Evolutionary conservation across 2,329 filamentous ascomycete species (phyloP).

Genomic region (Phyllosticta capitalensis): DNA sequence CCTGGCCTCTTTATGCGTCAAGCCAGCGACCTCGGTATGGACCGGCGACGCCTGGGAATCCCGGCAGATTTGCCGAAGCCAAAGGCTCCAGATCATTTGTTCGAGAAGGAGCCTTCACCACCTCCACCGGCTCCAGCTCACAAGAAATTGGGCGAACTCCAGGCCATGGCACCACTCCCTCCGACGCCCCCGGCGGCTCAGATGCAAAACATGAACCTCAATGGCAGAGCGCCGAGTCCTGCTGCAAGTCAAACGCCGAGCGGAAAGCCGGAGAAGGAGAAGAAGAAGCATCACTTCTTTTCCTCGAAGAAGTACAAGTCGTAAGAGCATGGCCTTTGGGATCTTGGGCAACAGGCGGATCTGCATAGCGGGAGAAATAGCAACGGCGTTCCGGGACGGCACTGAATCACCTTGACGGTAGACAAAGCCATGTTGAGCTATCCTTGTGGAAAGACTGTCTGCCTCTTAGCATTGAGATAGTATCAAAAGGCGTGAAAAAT

Average conservation of each 20-base stretch:
- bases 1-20: slow-evolving; percentile 77
- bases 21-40: slow-evolving; percentile 65
- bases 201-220: slow-evolving; percentile 20
- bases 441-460: background rate
- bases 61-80: slow-evolving; percentile 71
- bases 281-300: slow-evolving; percentile 52
- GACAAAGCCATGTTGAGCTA: background rate
- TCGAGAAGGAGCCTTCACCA: slow-evolving; percentile 60
- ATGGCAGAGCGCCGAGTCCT: slow-evolving; percentile 8
- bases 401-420: background rate
- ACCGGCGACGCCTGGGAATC: slow-evolving; percentile 67
- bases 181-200: slow-evolving; percentile 24
- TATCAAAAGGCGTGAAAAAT: background rate
- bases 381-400: slow-evolving; percentile 6
- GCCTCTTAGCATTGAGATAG: background rate
- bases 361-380: slow-evolving; percentile 10
- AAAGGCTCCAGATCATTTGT: slow-evolving; percentile 77
- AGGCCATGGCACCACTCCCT: slow-evolving; percentile 16
- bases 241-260: slow-evolving; percentile 13
- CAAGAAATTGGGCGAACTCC: slow-evolving; percentile 17
- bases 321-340: background rate
- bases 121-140: slow-evolving; percentile 38
- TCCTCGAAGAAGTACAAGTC: slow-evolving; percentile 18
- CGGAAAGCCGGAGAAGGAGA: slow-evolving; percentile 35
- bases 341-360: background rate